Evolutionary conservation across 495 filamentous ascomycete genomes (phyloP).

Genomic region (Neurospora tetrasperma): DNA sequence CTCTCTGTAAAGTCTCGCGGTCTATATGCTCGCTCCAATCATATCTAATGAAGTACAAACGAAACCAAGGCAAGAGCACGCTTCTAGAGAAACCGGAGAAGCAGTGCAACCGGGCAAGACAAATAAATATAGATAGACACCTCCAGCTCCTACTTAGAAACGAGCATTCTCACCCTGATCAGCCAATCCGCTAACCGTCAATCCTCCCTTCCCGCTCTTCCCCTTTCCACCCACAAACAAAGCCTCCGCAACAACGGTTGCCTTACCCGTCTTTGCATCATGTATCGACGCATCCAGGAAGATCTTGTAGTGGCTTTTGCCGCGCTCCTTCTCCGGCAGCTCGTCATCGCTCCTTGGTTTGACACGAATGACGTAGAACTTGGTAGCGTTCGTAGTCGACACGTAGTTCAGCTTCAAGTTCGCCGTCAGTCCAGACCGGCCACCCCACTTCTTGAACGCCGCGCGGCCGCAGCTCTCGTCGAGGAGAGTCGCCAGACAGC

Average conservation of each 20-base stretch:
- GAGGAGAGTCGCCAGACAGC: constrained; percentile 57
- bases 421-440: constrained; percentile 48
- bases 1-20: background rate
- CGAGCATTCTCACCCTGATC: background rate
- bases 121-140: background rate
- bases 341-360: constrained; percentile 23
- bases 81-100: background rate
- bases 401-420: constrained; percentile 56
- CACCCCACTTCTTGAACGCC: constrained; percentile 35
- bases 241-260: constrained; percentile 47
- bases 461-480: constrained; percentile 54
- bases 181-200: background rate
- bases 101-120: background rate
- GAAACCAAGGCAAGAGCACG: background rate
- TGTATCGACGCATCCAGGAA: constrained; percentile 44
- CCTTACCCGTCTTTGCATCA: constrained; percentile 27
- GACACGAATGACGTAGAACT: constrained; percentile 57
- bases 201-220: constrained; percentile 2
- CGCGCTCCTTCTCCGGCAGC: constrained; percentile 17
- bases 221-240: constrained; percentile 46
- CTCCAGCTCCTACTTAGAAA: background rate
- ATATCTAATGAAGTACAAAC: background rate
- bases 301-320: constrained; percentile 49
- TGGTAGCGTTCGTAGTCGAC: constrained; percentile 42
- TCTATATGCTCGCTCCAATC: background rate